Evolutionary conservation across 352 stramenopile species (phyloP), one percentile per base, ranked within the genome.

Genomic region (Pythium volutum): DNA sequence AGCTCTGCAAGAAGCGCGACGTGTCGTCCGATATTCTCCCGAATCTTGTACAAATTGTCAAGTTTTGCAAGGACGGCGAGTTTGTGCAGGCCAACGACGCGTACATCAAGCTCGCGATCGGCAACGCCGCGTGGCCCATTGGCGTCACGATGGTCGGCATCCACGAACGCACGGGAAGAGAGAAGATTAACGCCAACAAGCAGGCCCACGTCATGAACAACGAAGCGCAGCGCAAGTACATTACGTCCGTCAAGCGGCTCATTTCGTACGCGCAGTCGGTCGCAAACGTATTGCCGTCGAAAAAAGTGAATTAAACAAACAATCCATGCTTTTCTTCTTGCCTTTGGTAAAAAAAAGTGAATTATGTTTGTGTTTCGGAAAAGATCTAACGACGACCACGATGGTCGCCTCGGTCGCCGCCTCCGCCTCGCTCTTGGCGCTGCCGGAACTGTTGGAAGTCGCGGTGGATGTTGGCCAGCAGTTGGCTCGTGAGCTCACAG

Each of bases 141-240:
- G 97, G 97, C 56, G 95, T 99, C 1, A 99, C 97, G 8, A 99
- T 98, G 93, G 97, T 99, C 26, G 97, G 97, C 22, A 99, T 99
- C 70, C 97, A 99, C 80, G 94, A 98, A 55, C 88, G 96, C 55
- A 94, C 87, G 43, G 97, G 96, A 3, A 86, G 92, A 9, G 91
- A 97, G 52, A 98, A 98, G 71, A 98, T 99, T 72, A 93, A 98
- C 62, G 90, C 88, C 27, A 93, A 97, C 75, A 99, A 99, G 73
- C 96, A 99, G 63, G 97, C 97, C 20, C 97, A 99, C 78, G 96
- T 99, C 54, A 99, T 99, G 97, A 99, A 99, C 89, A 98, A 98
- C 69, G 97, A 99, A 74, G 74, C 93, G 29, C 88, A 98, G 73
- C 84, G 97, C 57, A 99, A 99, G 81, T 99, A 99, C 73, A 87